phyloP scores from a whole-genome alignment of 805 yeast genomes.

The Starmerella floris region DNA sequence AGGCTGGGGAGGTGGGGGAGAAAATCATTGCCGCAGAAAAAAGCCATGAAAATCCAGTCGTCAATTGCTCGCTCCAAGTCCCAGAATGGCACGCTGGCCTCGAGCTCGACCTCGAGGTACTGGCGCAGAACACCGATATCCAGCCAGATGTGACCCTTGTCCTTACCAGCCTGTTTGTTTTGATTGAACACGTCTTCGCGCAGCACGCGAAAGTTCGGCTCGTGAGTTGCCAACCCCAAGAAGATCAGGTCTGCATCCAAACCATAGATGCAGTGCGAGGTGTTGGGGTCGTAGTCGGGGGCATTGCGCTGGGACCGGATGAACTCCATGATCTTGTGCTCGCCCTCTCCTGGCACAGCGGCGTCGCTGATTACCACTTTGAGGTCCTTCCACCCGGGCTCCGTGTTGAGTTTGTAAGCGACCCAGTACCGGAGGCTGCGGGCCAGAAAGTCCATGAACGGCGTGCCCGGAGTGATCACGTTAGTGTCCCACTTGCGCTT shows the following conservation, averaged over 20 bases:
- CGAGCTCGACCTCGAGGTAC: constrained; percentile 70
- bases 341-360: constrained; percentile 98
- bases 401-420: constrained; percentile 70
- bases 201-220: constrained; percentile 84
- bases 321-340: constrained; percentile 94
- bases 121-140: constrained; percentile 80
- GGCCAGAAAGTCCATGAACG: constrained; percentile 88
- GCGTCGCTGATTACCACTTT: constrained; percentile 91
- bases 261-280: constrained; percentile 93
- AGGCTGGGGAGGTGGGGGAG: constrained; percentile 89
- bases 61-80: constrained; percentile 93
- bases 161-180: constrained; percentile 36
- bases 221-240: constrained; percentile 92
- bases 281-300: constrained; percentile 80
- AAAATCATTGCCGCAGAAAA: constrained; percentile 97
- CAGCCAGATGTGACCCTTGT: constrained; percentile 87
- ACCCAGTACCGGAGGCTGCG: constrained; percentile 79
- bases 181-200: constrained; percentile 95
- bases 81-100: constrained; percentile 41
- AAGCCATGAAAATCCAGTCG: constrained; percentile 98
- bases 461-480: constrained; percentile 97
- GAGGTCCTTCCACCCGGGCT: constrained; percentile 84
- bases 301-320: constrained; percentile 80
- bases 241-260: constrained; percentile 95
- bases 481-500: constrained; percentile 88